phyloP scores from a whole-genome alignment of 169 alveolate genomes.

The Blepharisma undulans region DNA sequence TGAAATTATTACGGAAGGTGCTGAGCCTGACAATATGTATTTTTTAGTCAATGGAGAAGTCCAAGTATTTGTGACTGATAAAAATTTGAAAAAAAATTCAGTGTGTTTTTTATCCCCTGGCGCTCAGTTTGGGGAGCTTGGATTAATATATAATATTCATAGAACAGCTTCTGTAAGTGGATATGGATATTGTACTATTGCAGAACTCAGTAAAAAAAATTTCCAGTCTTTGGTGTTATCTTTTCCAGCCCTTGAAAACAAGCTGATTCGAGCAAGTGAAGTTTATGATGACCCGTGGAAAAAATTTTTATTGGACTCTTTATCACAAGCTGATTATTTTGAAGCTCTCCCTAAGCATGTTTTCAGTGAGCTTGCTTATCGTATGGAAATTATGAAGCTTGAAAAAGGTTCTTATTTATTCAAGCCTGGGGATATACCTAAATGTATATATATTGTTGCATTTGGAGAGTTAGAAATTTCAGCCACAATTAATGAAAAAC shows the following conservation, averaged over 20 bases:
- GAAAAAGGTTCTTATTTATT: slow-evolving; percentile 26
- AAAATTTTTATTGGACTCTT: not conserved
- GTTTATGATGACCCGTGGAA: not conserved
- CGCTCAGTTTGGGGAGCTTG: slow-evolving; percentile 36
- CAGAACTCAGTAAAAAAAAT: slow-evolving; percentile 1
- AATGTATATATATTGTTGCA: not conserved
- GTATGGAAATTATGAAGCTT: slow-evolving; percentile 3
- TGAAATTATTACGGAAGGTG: slow-evolving; percentile 52
- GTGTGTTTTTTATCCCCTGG: slow-evolving; percentile 33
- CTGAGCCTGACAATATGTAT: slow-evolving; percentile 32
- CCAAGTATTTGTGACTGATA: slow-evolving; percentile 1
- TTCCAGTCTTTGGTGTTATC: not conserved
- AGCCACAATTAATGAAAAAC: not conserved
- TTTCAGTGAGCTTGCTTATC: slow-evolving; percentile 8
- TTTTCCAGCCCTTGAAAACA: not conserved
- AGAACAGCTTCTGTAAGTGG: slow-evolving; percentile 34
- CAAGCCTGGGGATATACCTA: slow-evolving; percentile 17
- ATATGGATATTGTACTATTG: slow-evolving; percentile 2
- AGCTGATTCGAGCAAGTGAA: not conserved
- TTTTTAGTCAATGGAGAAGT: slow-evolving; percentile 53
- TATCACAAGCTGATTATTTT: not conserved
- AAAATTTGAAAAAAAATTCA: not conserved
- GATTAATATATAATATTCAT: not conserved
- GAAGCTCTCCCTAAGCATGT: not conserved
- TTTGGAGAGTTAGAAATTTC: slow-evolving; percentile 9